Conservation (phyloP, 2,329 filamentous ascomycete genomes). For the Exophiala phaeomuriformis region DNA sequence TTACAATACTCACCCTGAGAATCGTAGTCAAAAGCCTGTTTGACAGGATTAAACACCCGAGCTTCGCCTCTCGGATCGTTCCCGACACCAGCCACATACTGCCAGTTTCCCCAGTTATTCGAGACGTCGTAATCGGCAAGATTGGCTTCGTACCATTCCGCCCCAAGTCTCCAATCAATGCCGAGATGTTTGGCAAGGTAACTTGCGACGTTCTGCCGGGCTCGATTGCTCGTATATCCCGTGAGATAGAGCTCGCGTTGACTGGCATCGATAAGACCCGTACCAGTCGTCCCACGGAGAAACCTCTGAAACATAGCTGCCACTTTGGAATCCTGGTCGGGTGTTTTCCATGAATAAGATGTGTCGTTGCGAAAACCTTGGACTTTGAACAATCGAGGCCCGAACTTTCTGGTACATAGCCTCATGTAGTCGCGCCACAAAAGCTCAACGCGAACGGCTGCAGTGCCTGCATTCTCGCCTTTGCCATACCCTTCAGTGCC, state of each 20-base stretch:
- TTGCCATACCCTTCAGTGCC: slow-evolving; percentile 53
- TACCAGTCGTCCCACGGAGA: slow-evolving; percentile 61
- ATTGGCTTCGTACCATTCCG: slow-evolving; percentile 73
- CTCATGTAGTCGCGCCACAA: slow-evolving; percentile 78
- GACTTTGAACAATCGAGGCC: slow-evolving; percentile 55
- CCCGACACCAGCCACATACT: slow-evolving; percentile 71
- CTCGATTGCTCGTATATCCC: slow-evolving; percentile 70
- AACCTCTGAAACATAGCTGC: slow-evolving; percentile 50
- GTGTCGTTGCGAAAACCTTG: slow-evolving; percentile 55
- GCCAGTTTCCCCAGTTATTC: slow-evolving; percentile 77
- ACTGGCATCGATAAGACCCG: slow-evolving; percentile 69
- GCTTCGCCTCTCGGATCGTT: slow-evolving; percentile 67
- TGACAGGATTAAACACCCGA: slow-evolving; percentile 74
- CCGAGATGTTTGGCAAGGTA: slow-evolving; percentile 66
- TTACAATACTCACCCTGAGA: slow-evolving; percentile 60
- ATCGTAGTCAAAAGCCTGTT: slow-evolving; percentile 73
- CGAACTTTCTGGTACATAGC: slow-evolving; percentile 65
- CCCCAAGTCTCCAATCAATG: slow-evolving; percentile 73
- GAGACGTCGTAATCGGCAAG: slow-evolving; percentile 69
- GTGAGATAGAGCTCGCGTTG: slow-evolving; percentile 68
- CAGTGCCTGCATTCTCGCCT: slow-evolving; percentile 66
- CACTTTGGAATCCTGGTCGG: slow-evolving; percentile 31
- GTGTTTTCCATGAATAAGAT: slow-evolving; percentile 45
- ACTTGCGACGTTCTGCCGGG: slow-evolving; percentile 67
- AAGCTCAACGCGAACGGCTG: slow-evolving; percentile 63